Base-by-base conservation (phyloP, 1,284 basidiomycete species). In the Puccinia triticina region DNA sequence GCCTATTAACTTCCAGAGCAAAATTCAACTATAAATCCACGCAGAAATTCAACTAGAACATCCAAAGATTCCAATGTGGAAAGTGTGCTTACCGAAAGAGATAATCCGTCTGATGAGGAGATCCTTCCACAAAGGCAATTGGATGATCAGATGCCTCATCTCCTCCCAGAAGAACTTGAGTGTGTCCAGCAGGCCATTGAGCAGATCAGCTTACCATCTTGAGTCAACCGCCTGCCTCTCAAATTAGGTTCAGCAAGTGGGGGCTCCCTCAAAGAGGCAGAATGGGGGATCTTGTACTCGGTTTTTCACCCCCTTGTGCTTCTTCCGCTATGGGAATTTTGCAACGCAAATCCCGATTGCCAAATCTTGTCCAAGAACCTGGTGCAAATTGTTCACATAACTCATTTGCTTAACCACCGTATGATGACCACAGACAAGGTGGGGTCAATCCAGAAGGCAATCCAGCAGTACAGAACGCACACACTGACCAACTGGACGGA, bases 241-340 rank as follows among this genome's bases (percentile, higher is more conserved):
- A 21, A 74, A 50, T 53, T 74, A 21, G 72, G 72, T n/a, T 32
- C 34, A 16, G 48, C 21, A 74, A 50, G 46, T 34, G 72, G 23
- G 26, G 72, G 48, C 21, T 74, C 72, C 32, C 72, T 57, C 0
- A 74, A 74, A 32, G 72, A 46, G 14, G 46, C 46, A 2, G 48
- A 74, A 34, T 74, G 26, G 48, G 48, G 46, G 26, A 74, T 55
- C 48, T 57, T 74, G 48, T 74, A 14, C 48, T 55, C 46, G 11
- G 48, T 50, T 1, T 67, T 67, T 43, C 37, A 67, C 40, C 64
- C 64, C 2, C 64, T 67, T 1, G 32, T 67, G 2, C 37, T 67
- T 37, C 5, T 67, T 2, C 64, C 64, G 23, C n/a, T 67, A 67
- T 67, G 64, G 64, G 16, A 67, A 18, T 29, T 37, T 18, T 37